Evolutionary conservation across 208 protist genomes (phyloP).

Genomic region (Trypanosoma vivax): DNA sequence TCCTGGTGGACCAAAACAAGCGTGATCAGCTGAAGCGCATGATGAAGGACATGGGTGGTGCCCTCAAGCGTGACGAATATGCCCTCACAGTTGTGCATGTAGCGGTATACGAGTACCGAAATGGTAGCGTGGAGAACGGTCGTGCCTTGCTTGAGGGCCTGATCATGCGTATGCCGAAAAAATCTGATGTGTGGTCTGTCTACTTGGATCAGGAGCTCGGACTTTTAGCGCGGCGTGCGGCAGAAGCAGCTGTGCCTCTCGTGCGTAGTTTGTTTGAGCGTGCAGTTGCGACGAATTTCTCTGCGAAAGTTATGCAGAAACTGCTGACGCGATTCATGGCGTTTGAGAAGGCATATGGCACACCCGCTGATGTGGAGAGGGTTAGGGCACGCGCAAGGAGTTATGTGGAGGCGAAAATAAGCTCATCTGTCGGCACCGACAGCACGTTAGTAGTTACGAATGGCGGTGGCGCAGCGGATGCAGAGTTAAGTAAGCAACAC

Average conservation of each 20-base stretch:
- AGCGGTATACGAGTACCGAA: slow-evolving; percentile 78
- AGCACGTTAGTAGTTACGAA: background rate
- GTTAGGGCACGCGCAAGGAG: slow-evolving; percentile 90
- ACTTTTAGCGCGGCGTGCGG: slow-evolving; percentile 48
- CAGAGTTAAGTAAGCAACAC: too few relatives aligned
- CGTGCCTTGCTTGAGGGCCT: slow-evolving; percentile 88
- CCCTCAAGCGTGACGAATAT: slow-evolving; percentile 53
- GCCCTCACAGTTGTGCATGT: slow-evolving; percentile 60
- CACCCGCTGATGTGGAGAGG: slow-evolving; percentile 68
- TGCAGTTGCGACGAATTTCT: slow-evolving; percentile 74
- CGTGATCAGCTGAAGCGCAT: slow-evolving; percentile 81
- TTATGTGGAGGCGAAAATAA: slow-evolving; percentile 91
- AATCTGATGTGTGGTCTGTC: slow-evolving; percentile 84
- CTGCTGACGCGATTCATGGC: slow-evolving; percentile 95
- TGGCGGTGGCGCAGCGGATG: background rate
- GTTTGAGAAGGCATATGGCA: slow-evolving; percentile 93
- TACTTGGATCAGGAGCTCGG: slow-evolving; percentile 87
- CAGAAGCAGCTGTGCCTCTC: slow-evolving; percentile 30
- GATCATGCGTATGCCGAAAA: slow-evolving; percentile 78
- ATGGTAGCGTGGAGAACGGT: slow-evolving; percentile 73
- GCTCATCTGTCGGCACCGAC: slow-evolving; percentile 16
- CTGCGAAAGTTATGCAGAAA: slow-evolving; percentile 85
- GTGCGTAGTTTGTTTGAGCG: slow-evolving; percentile 77
- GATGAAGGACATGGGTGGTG: slow-evolving; percentile 74
- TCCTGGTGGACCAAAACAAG: slow-evolving; percentile 72